Base-by-base conservation (phyloP, 2,329 filamentous ascomycete genomes). In the Fonsecaea monophora region DNA sequence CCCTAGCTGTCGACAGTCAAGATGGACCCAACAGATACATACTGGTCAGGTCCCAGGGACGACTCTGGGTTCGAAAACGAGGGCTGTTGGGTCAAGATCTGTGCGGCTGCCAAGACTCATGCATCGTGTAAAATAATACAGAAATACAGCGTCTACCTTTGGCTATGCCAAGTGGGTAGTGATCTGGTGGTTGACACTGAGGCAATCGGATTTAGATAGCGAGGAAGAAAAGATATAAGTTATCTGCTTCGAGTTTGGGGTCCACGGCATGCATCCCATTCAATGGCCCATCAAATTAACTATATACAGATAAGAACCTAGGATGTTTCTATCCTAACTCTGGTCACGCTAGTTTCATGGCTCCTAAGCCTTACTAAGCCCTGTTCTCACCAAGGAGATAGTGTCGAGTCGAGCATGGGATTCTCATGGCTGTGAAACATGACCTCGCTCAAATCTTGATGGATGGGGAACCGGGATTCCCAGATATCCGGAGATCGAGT, bases 121-220 rank as follows among this genome's bases (percentile, higher is more conserved):
- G 30, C 6, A 32, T 32, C 30, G 30, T 32, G 30, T 32, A 32
- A 2, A 32, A 32, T 32, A 32, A 32, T 32, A 32, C 30, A 32
- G 30, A 4, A 32, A 32, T 32, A 32, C 30, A 32, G 30, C 30
- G 6, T 32, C 30, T 5, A 6, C 4, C 30, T 32, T 32, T 32
- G 30, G 30, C 30, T 32, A 6, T 32, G 30, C 30, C 30, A 5
- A 50, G 70, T 85, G 97, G 4, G 92, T 97, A 1, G 82, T 97
- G 60, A 84, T 96, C 34, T 42, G 40, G 40, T 42, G 15, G 40
- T n/a, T n/a, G 18, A 5, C 13, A n/a, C 15, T 15, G n/a, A 6
- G 40, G 15, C 7, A n/a, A 42, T 42, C 3, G 37, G 37, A n/a
- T 42, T 42, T n/a, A 15, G 5, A 2, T 3, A 42, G 8, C 7